Conservation (phyloP, 176 grass and related monocot species). For the Lolium perenne region DNA sequence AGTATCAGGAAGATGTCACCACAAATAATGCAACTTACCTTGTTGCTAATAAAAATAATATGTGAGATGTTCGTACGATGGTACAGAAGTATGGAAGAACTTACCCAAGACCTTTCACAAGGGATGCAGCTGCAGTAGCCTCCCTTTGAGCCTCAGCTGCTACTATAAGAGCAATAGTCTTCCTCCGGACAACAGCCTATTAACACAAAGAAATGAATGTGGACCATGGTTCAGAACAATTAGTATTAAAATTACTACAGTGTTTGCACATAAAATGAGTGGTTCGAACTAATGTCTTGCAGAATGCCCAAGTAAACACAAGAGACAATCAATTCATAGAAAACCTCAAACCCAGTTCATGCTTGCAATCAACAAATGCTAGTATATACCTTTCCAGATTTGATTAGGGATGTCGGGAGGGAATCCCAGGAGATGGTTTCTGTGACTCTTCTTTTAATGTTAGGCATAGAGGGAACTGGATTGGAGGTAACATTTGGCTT, state of each 20-base stretch:
- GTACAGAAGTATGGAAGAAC: conserved; percentile 8
- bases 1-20: neutral
- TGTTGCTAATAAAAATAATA: neutral
- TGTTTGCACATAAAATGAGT: neutral
- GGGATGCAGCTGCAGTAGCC: conserved; percentile 78
- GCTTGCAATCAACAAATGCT: neutral
- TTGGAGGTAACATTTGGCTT: conserved; percentile 49
- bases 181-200: conserved; percentile 86
- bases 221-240: neutral
- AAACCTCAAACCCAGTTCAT: neutral
- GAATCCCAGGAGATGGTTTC: conserved; percentile 87
- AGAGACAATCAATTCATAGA: conserved; percentile 8
- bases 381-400: conserved; percentile 79
- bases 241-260: neutral
- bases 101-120: conserved; percentile 93
- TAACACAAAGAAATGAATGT: conserved; percentile 46
- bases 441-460: conserved; percentile 65
- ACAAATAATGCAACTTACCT: neutral
- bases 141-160: conserved; percentile 95
- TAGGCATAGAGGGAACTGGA: conserved; percentile 44
- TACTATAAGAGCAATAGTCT: conserved; percentile 86
- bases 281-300: neutral
- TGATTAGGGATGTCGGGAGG: conserved; percentile 77
- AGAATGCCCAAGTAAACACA: neutral
- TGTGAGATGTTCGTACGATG: conserved; percentile 3